These are phyloP conservation scores for Aspergillus aculeatus DNA, from an alignment of 2,329 filamentous ascomycete genomes.

Conservation along the genomic window DNA sequence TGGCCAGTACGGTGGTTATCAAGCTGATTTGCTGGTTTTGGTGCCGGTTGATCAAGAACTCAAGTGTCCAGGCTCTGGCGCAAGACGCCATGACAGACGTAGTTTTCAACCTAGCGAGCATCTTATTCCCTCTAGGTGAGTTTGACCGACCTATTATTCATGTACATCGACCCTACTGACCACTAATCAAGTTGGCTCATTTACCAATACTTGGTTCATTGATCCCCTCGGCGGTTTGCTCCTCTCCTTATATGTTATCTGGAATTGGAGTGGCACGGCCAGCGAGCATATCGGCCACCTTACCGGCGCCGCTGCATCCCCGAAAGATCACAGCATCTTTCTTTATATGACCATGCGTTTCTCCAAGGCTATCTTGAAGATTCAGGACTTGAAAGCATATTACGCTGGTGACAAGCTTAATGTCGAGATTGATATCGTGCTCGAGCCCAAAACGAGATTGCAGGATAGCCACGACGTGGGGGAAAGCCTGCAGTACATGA, in stretches of 20 bases:
- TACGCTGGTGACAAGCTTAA: constrained; percentile 62
- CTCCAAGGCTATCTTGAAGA: constrained; percentile 74
- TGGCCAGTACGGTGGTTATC: constrained; percentile 76
- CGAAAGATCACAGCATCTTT: constrained; percentile 69
- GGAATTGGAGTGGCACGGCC: constrained; percentile 61
- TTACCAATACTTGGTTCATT: constrained; percentile 54
- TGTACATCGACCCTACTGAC: not conserved
- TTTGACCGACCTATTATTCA: not conserved
- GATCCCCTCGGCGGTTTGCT: constrained; percentile 61
- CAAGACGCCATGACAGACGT: constrained; percentile 73
- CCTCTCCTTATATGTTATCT: constrained; percentile 61
- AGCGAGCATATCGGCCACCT: constrained; percentile 63
- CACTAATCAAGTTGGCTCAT: constrained; percentile 31
- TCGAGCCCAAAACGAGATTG: constrained; percentile 56
- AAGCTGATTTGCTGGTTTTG: constrained; percentile 83
- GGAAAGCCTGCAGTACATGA: constrained; percentile 60
- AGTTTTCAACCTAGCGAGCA: constrained; percentile 86
- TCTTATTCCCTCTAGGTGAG: constrained; percentile 72
- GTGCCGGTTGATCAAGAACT: constrained; percentile 83
- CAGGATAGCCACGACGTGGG: constrained; percentile 61
- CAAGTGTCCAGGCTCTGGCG: constrained; percentile 76
- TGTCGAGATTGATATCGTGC: constrained; percentile 62
- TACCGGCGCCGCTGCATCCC: constrained; percentile 61
- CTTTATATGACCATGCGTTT: constrained; percentile 94
- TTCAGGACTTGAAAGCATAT: constrained; percentile 62